phyloP scores from a whole-genome alignment of 2,329 filamentous ascomycete genomes.

The Pseudofabraea citricarpa region DNA sequence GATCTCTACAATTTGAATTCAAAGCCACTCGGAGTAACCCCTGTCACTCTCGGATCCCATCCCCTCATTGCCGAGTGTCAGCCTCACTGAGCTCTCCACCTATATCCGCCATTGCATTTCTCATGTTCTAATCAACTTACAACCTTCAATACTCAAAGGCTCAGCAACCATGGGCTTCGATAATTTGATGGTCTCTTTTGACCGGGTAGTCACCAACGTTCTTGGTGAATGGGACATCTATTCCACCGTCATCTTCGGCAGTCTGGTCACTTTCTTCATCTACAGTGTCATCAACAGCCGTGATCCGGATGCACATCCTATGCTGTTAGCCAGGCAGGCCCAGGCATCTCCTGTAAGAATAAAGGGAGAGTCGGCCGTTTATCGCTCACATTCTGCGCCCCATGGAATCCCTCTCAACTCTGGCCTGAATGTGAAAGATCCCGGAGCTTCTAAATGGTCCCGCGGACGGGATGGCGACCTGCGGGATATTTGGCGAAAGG shows the following conservation, averaged over 20 bases:
- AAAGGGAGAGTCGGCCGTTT: constrained; percentile 78
- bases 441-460: constrained; percentile 76
- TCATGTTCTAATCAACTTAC: neutral
- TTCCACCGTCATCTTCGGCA: constrained; percentile 66
- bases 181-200: constrained; percentile 60
- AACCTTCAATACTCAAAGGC: neutral
- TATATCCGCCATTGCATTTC: neutral
- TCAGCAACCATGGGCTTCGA: constrained; percentile 30
- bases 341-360: constrained; percentile 74
- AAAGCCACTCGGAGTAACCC: constrained; percentile 2
- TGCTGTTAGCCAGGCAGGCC: constrained; percentile 83
- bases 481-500: constrained; percentile 82
- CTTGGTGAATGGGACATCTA: constrained; percentile 78
- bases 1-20: neutral
- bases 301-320: constrained; percentile 88
- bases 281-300: constrained; percentile 66
- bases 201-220: constrained; percentile 63
- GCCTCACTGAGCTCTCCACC: constrained; percentile 5
- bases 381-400: constrained; percentile 78
- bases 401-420: constrained; percentile 76
- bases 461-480: constrained; percentile 82
- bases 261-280: constrained; percentile 62
- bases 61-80: constrained; percentile 7
- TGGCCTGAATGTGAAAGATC: constrained; percentile 77
- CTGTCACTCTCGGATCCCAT: constrained; percentile 8